phyloP scores from a whole-genome alignment of 2,329 filamentous ascomycete genomes.

The Alternaria arbusti region DNA sequence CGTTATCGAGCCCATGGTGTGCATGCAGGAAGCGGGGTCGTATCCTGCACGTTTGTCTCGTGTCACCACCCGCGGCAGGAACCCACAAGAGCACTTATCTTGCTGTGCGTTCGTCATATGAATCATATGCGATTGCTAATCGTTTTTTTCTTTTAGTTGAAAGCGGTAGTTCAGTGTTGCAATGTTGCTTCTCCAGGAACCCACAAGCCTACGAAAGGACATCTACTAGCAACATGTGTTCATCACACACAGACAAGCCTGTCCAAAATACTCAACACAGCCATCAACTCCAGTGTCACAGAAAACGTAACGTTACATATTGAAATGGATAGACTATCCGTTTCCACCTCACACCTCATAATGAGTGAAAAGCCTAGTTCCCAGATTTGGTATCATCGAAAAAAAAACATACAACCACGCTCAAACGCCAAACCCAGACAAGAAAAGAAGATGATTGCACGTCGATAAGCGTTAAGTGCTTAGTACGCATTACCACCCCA shows the following conservation, averaged over 20 bases:
- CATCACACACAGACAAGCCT: background rate
- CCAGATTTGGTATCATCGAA: constrained; percentile 23
- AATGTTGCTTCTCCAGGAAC: too few species aligned
- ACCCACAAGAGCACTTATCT: too few species aligned
- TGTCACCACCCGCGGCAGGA: background rate
- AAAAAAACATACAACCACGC: constrained; percentile 14
- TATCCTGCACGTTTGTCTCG: background rate
- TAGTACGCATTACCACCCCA: constrained; percentile 19
- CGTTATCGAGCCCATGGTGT: background rate
- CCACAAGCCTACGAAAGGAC: too few species aligned
- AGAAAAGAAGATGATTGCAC: background rate
- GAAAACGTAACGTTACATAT: background rate
- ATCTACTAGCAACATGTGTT: too few species aligned
- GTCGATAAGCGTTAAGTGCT: background rate
- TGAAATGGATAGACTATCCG: background rate
- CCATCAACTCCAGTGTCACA: background rate
- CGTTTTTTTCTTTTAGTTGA: too few species aligned
- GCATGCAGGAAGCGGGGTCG: background rate
- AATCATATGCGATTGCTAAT: too few species aligned
- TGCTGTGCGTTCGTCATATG: too few species aligned
- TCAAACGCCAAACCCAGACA: constrained; percentile 22
- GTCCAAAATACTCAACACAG: background rate
- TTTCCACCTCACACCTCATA: constrained; percentile 1
- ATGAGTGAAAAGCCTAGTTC: constrained; percentile 18
- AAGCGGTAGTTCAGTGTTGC: too few species aligned